A percentile compares a stretch with the other conserved stretches of the same genome.
Evolutionary conservation across 345 rosid species (phyloP).

Genomic region (Gossypium australe): DNA sequence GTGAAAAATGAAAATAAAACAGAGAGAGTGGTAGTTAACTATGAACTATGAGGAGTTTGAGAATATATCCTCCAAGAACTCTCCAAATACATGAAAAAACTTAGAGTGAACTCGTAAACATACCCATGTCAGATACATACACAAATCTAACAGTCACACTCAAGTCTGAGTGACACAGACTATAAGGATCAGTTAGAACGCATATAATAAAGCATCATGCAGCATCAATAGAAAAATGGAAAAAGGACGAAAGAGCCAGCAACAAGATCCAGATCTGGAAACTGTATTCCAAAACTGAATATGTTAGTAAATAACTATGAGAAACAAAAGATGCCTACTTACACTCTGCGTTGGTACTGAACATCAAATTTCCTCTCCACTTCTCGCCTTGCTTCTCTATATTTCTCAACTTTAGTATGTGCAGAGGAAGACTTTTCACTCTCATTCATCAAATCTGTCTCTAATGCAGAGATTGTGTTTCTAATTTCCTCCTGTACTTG

Average conservation of each 20-base stretch:
- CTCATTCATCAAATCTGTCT: slow-evolving; percentile 47
- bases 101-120: not conserved
- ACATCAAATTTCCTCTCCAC: slow-evolving; percentile 71
- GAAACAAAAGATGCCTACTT: slow-evolving; percentile 21
- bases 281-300: slow-evolving; percentile 6
- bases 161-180: not conserved
- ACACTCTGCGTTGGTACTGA: slow-evolving; percentile 85
- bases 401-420: slow-evolving; percentile 49
- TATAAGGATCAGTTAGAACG: not conserved
- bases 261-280: not conserved
- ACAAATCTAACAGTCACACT: not conserved
- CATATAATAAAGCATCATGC: not conserved
- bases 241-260: not conserved
- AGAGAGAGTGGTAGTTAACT: not conserved
- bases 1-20: not conserved
- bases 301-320: not conserved
- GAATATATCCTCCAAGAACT: not conserved
- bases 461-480: slow-evolving; percentile 51
- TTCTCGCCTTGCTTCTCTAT: slow-evolving; percentile 60
- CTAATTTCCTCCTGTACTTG: slow-evolving; percentile 74
- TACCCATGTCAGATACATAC: not conserved
- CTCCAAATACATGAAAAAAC: not conserved
- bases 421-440: slow-evolving; percentile 50
- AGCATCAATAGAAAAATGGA: not conserved
- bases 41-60: not conserved